A percentile compares a stretch with the other conserved stretches of the same genome.
Conservation (phyloP, 805 yeast genomes). For the Lipomyces oligophaga region DNA sequence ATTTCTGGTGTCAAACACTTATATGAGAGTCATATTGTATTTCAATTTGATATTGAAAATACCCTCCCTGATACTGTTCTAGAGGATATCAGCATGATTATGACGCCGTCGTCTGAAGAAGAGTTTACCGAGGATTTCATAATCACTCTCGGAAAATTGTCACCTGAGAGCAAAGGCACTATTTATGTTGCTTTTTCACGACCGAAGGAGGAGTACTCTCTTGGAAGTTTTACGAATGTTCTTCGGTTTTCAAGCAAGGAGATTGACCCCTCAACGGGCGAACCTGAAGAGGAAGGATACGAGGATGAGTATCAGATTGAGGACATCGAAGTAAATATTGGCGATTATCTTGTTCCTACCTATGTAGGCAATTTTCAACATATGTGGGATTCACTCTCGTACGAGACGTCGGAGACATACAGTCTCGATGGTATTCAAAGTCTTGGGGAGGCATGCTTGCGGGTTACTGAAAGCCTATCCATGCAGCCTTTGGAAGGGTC, state of each 20-base stretch:
- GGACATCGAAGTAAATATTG: slow-evolving; percentile 66
- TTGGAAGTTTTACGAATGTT: slow-evolving; percentile 57
- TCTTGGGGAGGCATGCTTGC: slow-evolving; percentile 55
- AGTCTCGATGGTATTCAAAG: slow-evolving; percentile 50
- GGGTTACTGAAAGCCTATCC: slow-evolving; percentile 51
- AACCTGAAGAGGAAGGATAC: slow-evolving; percentile 71
- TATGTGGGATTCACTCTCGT: slow-evolving; percentile 63
- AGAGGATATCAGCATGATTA: slow-evolving; percentile 67
- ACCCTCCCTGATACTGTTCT: slow-evolving; percentile 75
- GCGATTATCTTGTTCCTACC: slow-evolving; percentile 77
- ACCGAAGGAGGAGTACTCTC: slow-evolving; percentile 43
- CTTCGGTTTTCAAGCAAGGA: slow-evolving; percentile 76
- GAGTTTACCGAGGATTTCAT: slow-evolving; percentile 58
- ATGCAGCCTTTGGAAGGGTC: slow-evolving; percentile 73
- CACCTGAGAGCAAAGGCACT: slow-evolving; percentile 67
- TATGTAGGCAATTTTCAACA: slow-evolving; percentile 72
- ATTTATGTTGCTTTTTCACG: slow-evolving; percentile 73
- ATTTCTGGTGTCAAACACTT: slow-evolving; percentile 81
- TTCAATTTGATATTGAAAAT: slow-evolving; percentile 81
- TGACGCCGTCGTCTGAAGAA: slow-evolving; percentile 40
- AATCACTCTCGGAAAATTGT: slow-evolving; percentile 66
- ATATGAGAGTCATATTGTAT: slow-evolving; percentile 64
- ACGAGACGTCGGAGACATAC: slow-evolving; percentile 62
- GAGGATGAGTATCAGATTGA: slow-evolving; percentile 92
- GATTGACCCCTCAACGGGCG: slow-evolving; percentile 66